Evolutionary conservation across 495 filamentous ascomycete species (phyloP).

Genomic region (Daldinia loculata): DNA sequence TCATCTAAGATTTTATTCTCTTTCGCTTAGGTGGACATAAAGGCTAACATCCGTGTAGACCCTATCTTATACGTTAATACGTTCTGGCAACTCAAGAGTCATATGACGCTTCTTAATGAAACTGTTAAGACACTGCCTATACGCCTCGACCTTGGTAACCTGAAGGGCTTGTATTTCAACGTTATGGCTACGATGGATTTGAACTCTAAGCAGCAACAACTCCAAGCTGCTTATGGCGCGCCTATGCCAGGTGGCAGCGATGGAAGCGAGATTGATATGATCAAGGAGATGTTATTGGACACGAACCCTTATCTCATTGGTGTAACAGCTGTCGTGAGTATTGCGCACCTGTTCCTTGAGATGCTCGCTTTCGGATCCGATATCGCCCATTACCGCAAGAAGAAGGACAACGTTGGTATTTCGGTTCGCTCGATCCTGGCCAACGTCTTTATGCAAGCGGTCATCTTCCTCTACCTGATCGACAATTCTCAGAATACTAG

Average conservation of each 20-base stretch:
- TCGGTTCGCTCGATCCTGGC: slow-evolving; percentile 95
- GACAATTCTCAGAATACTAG: slow-evolving; percentile 97
- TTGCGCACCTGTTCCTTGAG: slow-evolving; percentile 95
- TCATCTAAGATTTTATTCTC: background rate
- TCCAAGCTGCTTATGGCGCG: slow-evolving; percentile 70
- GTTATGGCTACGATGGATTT: slow-evolving; percentile 85
- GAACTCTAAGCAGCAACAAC: slow-evolving; percentile 80
- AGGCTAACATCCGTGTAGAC: slow-evolving; percentile 42
- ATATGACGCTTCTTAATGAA: slow-evolving; percentile 93
- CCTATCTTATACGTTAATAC: slow-evolving; percentile 91
- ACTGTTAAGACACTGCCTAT: slow-evolving; percentile 85
- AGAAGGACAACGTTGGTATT: slow-evolving; percentile 98
- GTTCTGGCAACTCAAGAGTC: slow-evolving; percentile 92
- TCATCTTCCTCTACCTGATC: slow-evolving; percentile 98
- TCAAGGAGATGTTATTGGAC: slow-evolving; percentile 93
- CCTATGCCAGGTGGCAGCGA: slow-evolving; percentile 66
- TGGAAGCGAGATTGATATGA: slow-evolving; percentile 84
- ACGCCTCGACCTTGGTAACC: slow-evolving; percentile 82
- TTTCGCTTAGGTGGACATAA: background rate
- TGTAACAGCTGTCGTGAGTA: slow-evolving; percentile 82
- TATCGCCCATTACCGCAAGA: slow-evolving; percentile 97
- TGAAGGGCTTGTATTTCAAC: slow-evolving; percentile 90
- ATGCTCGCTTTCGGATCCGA: slow-evolving; percentile 97
- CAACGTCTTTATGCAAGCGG: slow-evolving; percentile 95
- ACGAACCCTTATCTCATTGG: slow-evolving; percentile 91